Percentiles rank a stretch among this genome's conserved stretches.
Evolutionary conservation across 1,284 basidiomycete genomes (phyloP).

Genomic region (Ganoderma sp.): DNA sequence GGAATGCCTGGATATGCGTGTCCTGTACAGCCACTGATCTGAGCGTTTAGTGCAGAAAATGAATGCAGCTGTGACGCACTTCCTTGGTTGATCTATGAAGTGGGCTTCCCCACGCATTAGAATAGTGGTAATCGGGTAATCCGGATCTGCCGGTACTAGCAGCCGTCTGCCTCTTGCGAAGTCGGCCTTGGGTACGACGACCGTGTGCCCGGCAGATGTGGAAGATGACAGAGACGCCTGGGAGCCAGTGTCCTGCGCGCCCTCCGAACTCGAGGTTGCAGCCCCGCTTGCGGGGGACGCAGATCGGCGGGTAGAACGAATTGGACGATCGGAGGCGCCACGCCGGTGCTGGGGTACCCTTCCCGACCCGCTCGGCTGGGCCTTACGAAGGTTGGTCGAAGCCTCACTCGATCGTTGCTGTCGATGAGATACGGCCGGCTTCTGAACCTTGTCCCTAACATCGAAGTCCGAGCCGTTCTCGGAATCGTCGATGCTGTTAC

Average conservation of each 20-base stretch:
- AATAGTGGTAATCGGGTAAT: conserved; percentile 50
- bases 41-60: conserved; percentile 13
- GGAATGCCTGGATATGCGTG: conserved; percentile 48
- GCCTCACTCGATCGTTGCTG: conserved; percentile 5
- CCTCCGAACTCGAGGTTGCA: conserved; percentile 17
- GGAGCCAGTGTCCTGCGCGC: conserved; percentile 13
- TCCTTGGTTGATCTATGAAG: conserved; percentile 48
- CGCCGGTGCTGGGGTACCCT: neutral
- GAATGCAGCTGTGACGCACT: conserved; percentile 33
- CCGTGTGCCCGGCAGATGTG: conserved; percentile 25
- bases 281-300: conserved; percentile 10
- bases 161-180: conserved; percentile 51
- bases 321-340: conserved; percentile 10
- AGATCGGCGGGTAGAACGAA: conserved; percentile 7
- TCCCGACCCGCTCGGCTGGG: neutral
- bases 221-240: conserved; percentile 6
- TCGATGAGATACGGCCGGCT: conserved; percentile 1
- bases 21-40: conserved; percentile 37
- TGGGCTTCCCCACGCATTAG: conserved; percentile 58
- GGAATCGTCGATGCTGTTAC: conserved; percentile 10
- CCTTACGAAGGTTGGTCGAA: conserved; percentile 16
- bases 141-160: conserved; percentile 43
- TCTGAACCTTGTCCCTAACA: conserved; percentile 4
- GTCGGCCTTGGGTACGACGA: conserved; percentile 47
- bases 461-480: conserved; percentile 13